Evolutionary conservation across 768 basidiomycete species (phyloP), one percentile per base, ranked within the genome.

Genomic region (Pulveroboletus sp.): DNA sequence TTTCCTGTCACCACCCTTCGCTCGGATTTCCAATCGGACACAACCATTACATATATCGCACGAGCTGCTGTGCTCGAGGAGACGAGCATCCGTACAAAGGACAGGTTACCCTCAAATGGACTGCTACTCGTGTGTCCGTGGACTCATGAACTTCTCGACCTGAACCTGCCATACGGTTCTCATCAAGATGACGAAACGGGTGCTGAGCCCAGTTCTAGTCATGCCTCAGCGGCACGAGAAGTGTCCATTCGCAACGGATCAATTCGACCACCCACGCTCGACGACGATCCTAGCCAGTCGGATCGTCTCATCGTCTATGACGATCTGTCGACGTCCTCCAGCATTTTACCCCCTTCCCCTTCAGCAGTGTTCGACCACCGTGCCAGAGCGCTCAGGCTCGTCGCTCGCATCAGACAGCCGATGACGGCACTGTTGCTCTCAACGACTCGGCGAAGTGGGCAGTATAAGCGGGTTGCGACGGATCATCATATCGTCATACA

Each of bases 381-480:
- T 16, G 47, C 38, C n/a, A 39, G 19, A 26, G 40, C 40, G 17
- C 27, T 50, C 17, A 30, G 32, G n/a, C 26, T 56, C 40, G n/a
- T 36, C 16, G 41, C 45, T 10, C 35, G 45, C 29, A 36, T 56
- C 11, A 19, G 41, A 17, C 44, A 50, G 6, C 45, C 40, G 1
- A 49, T 47, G 35, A 46, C 42, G 2, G 45, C 48, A 14, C 20
- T 56, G 29, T 40, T 54, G 12, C 48, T 56, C 27, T 37, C 27
- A 3, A 14, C n/a, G n/a, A n/a, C 16, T 2, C 44, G 43, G 8
- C 26, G 16, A 24, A 4, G 1, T 29, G 44, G 29, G 5, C 22
- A 23, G 5, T 32, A 56, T 69, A 68, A 60, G 17, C 63, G 53
- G 39, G 45, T 54, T 14, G 53, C 53, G 11, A 44, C 51, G 30